Percentiles rank a stretch among this genome's conserved stretches.
These are phyloP conservation scores for Citrus hindsii DNA, from an alignment of 345 rosid species.

Conservation along the genomic window DNA sequence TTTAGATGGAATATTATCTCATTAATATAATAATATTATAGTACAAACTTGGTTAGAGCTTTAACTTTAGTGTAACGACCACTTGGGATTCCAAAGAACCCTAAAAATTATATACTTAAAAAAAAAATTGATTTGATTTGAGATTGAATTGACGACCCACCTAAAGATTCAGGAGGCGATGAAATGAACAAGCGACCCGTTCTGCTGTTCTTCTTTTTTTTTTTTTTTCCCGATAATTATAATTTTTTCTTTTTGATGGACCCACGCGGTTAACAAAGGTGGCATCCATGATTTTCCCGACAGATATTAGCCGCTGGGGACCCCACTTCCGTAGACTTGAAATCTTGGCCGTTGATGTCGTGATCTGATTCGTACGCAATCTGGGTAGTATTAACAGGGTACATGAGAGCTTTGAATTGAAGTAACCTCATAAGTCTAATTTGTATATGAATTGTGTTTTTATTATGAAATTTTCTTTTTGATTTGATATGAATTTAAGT, in stretches of 20 bases:
- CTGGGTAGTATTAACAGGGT: conserved; percentile 3
- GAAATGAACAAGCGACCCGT: neutral
- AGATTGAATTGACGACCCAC: conserved; percentile 49
- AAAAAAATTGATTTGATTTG: conserved; percentile 30
- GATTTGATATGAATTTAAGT: conserved; percentile 19
- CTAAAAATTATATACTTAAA: neutral
- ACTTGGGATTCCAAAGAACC: conserved; percentile 44
- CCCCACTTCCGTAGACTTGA: conserved; percentile 23
- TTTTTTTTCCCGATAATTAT: neutral
- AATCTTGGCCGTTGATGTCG: neutral
- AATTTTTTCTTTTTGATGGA: neutral
- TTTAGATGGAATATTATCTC: neutral
- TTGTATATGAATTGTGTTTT: neutral
- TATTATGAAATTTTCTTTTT: neutral
- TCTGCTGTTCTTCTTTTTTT: conserved; percentile 7
- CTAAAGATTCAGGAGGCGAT: conserved; percentile 23
- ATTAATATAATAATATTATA: neutral
- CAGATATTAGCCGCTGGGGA: conserved; percentile 45
- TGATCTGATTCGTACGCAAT: neutral
- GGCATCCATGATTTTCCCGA: conserved; percentile 46
- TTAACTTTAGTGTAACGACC: conserved; percentile 31
- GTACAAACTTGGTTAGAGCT: conserved; percentile 5
- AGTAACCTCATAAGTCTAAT: neutral
- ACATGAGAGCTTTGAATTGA: neutral
- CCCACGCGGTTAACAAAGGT: conserved; percentile 44